phyloP scores from a whole-genome alignment of 441 rosid species.

The Sinapis alba region DNA sequence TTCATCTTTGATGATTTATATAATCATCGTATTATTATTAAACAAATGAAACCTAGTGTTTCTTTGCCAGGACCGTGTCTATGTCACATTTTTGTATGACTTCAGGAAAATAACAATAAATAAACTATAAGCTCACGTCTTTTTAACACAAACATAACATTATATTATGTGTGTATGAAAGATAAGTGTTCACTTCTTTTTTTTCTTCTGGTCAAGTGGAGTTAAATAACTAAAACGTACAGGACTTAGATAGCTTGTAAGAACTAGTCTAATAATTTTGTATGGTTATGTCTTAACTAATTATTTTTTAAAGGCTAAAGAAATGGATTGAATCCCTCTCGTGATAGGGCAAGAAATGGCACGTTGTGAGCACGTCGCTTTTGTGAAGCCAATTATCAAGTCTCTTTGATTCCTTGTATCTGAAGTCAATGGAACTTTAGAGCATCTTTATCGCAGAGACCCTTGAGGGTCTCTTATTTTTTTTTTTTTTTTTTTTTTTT shows the following conservation, averaged over 20 bases:
- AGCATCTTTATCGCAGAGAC: too few species aligned
- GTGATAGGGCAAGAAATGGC: slow-evolving; percentile 3
- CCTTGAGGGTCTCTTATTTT: too few species aligned
- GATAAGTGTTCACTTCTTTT: background rate
- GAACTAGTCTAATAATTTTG: background rate
- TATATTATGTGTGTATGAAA: background rate
- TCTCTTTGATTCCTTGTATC: slow-evolving; percentile 16
- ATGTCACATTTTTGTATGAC: background rate
- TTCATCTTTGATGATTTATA: background rate
- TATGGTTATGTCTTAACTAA: background rate
- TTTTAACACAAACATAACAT: background rate
- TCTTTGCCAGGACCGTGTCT: background rate
- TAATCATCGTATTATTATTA: background rate
- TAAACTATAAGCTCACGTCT: background rate
- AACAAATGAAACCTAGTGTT: background rate
- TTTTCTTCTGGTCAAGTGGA: background rate
- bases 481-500: too few species aligned
- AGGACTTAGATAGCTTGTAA: background rate
- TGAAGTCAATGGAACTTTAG: slow-evolving; percentile 4
- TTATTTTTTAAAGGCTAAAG: background rate
- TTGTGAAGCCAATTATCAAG: background rate
- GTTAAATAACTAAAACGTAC: slow-evolving; percentile 1
- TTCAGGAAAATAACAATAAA: background rate
- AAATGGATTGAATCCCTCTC: background rate
- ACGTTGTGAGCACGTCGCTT: slow-evolving; percentile 23